A percentile compares a stretch with the other conserved stretches of the same genome.
Conservation (phyloP, 441 rosid genomes). For the Capsella rubella region DNA sequence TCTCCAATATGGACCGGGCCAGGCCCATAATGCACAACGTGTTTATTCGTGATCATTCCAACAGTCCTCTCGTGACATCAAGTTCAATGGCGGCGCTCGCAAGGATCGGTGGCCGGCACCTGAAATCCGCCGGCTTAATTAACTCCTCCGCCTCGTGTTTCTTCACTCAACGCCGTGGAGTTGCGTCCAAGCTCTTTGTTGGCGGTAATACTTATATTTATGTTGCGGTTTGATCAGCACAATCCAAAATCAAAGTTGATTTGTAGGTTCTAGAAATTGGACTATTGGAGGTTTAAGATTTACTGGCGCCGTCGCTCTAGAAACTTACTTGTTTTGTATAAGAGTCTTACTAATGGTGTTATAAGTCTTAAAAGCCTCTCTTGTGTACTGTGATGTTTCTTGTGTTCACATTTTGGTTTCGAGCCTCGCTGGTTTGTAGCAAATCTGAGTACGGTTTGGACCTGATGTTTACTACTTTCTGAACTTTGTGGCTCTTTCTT, state of each 20-base stretch:
- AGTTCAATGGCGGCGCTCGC: slow-evolving; percentile 61
- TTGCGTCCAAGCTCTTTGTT: slow-evolving; percentile 82
- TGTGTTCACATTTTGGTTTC: neutral
- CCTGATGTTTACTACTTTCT: neutral
- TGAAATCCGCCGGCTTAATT: slow-evolving; percentile 22
- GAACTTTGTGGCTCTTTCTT: neutral
- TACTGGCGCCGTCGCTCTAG: neutral
- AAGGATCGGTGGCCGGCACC: slow-evolving; percentile 46
- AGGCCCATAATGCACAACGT: neutral
- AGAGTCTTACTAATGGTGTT: neutral
- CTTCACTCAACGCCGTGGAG: slow-evolving; percentile 57
- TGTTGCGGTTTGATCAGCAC: neutral
- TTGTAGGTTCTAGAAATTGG: slow-evolving; percentile 7
- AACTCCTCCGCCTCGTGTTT: slow-evolving; percentile 46
- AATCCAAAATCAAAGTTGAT: neutral
- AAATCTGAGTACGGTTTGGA: neutral
- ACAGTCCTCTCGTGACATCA: neutral
- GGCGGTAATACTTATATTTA: slow-evolving; percentile 59
- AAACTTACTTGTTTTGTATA: too few species aligned
- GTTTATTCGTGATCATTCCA: neutral
- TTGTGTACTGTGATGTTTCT: neutral
- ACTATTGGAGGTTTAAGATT: neutral
- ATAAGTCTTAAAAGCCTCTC: neutral
- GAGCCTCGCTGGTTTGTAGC: neutral
- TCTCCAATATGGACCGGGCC: neutral